These are phyloP conservation scores for Aspergillus bridgeri DNA, from an alignment of 495 filamentous ascomycete genomes.

Conservation along the genomic window DNA sequence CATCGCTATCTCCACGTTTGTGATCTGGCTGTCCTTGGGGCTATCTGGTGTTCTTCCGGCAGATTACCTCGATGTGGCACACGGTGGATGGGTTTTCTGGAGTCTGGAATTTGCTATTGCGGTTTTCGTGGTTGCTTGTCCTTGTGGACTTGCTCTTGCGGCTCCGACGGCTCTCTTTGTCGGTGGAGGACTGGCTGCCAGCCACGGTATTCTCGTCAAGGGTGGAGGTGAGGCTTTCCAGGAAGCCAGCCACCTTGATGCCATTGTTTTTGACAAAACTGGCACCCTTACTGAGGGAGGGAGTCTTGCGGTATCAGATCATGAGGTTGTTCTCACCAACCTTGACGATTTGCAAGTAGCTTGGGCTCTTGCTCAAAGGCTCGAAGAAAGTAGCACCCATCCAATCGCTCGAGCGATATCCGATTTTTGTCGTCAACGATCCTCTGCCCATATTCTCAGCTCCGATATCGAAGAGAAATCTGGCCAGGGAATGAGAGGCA, in stretches of 20 bases:
- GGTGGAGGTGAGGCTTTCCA: slow-evolving; percentile 97
- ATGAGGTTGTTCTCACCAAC: slow-evolving; percentile 50
- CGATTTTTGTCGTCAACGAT: slow-evolving; percentile 54
- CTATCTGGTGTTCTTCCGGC: slow-evolving; percentile 61
- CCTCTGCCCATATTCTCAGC: slow-evolving; percentile 28
- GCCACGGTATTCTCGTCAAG: slow-evolving; percentile 85
- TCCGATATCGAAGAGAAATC: slow-evolving; percentile 67
- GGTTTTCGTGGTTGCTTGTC: slow-evolving; percentile 93
- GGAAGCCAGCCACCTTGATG: slow-evolving; percentile 81
- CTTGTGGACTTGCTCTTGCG: slow-evolving; percentile 87
- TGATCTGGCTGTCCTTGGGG: slow-evolving; percentile 79
- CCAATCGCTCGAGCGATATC: slow-evolving; percentile 83
- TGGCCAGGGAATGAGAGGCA: slow-evolving; percentile 77
- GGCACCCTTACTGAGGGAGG: slow-evolving; percentile 87
- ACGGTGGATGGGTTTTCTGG: slow-evolving; percentile 83
- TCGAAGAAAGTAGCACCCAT: slow-evolving; percentile 84
- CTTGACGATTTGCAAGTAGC: slow-evolving; percentile 32
- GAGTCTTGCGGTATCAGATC: slow-evolving; percentile 73
- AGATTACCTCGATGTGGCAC: slow-evolving; percentile 61
- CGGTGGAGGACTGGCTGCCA: slow-evolving; percentile 81
- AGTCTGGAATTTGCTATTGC: slow-evolving; percentile 89
- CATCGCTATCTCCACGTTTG: slow-evolving; percentile 76
- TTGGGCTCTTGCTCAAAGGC: slow-evolving; percentile 55
- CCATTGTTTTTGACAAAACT: slow-evolving; percentile 94
- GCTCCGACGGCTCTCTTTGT: slow-evolving; percentile 94